These are phyloP conservation scores for Bonia amplexicaulis DNA, from an alignment of 176 grass and related monocot genomes.

Conservation along the genomic window DNA sequence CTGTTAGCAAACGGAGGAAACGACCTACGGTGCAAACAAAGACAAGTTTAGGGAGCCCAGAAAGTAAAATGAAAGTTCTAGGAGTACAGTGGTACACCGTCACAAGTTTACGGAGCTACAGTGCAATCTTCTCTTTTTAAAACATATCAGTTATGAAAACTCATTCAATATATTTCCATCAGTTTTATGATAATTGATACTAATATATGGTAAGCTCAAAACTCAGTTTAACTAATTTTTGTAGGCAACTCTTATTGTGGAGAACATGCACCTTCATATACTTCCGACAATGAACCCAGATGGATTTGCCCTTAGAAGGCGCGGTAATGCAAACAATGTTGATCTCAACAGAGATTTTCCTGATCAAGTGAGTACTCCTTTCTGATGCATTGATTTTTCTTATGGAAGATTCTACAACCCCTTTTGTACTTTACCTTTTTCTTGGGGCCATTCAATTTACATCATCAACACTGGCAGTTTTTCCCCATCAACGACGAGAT, in stretches of 20 bases:
- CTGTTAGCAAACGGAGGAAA: too few species aligned
- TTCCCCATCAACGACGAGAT: constrained; percentile 65
- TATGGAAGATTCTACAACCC: neutral
- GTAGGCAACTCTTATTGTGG: constrained; percentile 83
- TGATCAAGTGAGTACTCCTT: constrained; percentile 62
- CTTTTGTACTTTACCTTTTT: constrained; percentile 16
- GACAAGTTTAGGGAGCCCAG: too few species aligned
- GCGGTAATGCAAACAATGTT: constrained; percentile 92
- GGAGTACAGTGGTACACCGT: too few species aligned
- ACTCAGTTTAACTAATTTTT: constrained; percentile 30
- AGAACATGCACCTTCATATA: constrained; percentile 86
- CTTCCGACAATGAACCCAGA: constrained; percentile 95
- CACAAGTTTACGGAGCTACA: too few species aligned
- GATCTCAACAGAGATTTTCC: constrained; percentile 96
- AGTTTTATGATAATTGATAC: constrained; percentile 12
- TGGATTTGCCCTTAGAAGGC: constrained; percentile 88
- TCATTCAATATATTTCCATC: constrained; percentile 6
- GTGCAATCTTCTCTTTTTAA: too few species aligned
- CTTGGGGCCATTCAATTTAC: constrained; percentile 23
- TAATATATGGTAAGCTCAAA: constrained; percentile 12
- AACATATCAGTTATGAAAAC: neutral
- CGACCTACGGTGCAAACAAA: too few species aligned
- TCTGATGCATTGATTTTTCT: neutral
- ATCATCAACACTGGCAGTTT: constrained; percentile 50
- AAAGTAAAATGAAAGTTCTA: too few species aligned